These are phyloP conservation scores for Aspergillus sp. DNA, from an alignment of 2,329 filamentous ascomycete species.

Conservation along the genomic window DNA sequence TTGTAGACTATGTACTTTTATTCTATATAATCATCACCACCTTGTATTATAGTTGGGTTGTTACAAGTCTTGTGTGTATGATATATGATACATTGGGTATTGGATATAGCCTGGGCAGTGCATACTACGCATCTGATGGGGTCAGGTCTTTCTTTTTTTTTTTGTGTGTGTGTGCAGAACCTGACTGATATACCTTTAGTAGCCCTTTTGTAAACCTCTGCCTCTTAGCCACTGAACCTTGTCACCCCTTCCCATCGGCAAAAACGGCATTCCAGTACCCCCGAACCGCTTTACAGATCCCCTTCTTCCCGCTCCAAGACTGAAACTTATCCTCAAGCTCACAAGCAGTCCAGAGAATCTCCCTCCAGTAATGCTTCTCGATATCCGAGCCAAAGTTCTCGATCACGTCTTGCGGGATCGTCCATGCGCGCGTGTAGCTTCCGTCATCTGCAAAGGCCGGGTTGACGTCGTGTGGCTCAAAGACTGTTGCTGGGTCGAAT, in stretches of 20 bases:
- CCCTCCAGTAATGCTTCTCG: conserved; percentile 44
- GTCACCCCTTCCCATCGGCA: conserved; percentile 5
- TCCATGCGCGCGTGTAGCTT: conserved; percentile 40
- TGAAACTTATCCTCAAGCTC: conserved; percentile 40
- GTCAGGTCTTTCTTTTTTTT: not conserved
- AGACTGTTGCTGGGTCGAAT: conserved; percentile 45
- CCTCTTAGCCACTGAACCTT: not conserved
- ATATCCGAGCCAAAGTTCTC: conserved; percentile 40
- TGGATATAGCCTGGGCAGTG: not conserved
- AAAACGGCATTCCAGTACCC: conserved; percentile 44
- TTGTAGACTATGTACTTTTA: not conserved
- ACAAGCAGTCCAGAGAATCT: conserved; percentile 45
- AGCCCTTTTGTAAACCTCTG: not conserved
- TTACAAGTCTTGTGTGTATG: conserved; percentile 12
- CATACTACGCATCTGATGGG: not conserved
- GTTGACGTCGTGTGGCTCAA: conserved; percentile 35
- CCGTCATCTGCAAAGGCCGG: conserved; percentile 37
- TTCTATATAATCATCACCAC: conserved; percentile 6
- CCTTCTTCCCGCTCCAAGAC: conserved; percentile 37
- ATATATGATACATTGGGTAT: conserved; percentile 1
- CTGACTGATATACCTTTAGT: not conserved
- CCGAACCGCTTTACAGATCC: conserved; percentile 39
- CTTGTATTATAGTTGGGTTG: conserved; percentile 20
- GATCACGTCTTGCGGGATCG: conserved; percentile 34
- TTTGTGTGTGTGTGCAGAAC: too few relatives aligned